A percentile compares a stretch with the other conserved stretches of the same genome.
phyloP scores from a whole-genome alignment of 2,329 filamentous ascomycete species.

The Arthrobotrys musiformis region DNA sequence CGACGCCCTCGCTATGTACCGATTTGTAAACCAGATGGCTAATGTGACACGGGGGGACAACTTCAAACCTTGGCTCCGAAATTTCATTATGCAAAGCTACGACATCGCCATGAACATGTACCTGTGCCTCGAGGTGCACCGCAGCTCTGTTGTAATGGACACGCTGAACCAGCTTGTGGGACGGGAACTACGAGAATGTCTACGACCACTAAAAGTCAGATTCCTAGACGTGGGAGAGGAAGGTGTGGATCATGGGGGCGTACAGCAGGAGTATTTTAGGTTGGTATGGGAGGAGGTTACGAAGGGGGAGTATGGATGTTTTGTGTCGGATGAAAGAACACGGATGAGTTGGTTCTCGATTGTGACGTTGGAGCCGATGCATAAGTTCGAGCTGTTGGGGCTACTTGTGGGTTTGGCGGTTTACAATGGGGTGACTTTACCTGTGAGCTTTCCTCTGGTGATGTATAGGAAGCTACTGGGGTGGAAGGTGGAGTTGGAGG shows the following conservation, averaged over 20 bases:
- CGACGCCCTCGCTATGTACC: conserved; percentile 68
- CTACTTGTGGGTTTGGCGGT: conserved; percentile 87
- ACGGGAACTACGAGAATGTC: conserved; percentile 80
- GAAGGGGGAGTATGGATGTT: conserved; percentile 80
- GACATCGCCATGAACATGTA: conserved; percentile 76
- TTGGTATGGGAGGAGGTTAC: conserved; percentile 83
- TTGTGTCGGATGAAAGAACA: conserved; percentile 79
- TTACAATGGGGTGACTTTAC: conserved; percentile 91
- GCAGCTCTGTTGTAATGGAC: conserved; percentile 76
- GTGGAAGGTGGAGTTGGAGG: conserved; percentile 74
- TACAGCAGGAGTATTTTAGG: conserved; percentile 96
- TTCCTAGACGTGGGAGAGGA: conserved; percentile 85
- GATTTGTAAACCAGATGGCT: conserved; percentile 65
- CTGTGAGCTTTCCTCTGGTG: conserved; percentile 85
- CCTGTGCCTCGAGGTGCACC: conserved; percentile 75
- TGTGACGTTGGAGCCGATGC: conserved; percentile 80
- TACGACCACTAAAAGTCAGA: conserved; percentile 87
- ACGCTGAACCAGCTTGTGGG: conserved; percentile 90
- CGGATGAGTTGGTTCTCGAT: conserved; percentile 90
- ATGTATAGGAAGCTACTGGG: conserved; percentile 84
- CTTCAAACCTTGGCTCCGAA: conserved; percentile 52
- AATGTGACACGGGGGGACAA: conserved; percentile 62
- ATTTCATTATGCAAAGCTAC: conserved; percentile 61
- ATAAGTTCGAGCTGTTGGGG: conserved; percentile 91
- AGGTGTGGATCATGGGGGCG: conserved; percentile 91